A percentile compares a stretch with the other conserved stretches of the same genome.
phyloP scores from a whole-genome alignment of 352 stramenopile species.

The Bremia lactucae region DNA sequence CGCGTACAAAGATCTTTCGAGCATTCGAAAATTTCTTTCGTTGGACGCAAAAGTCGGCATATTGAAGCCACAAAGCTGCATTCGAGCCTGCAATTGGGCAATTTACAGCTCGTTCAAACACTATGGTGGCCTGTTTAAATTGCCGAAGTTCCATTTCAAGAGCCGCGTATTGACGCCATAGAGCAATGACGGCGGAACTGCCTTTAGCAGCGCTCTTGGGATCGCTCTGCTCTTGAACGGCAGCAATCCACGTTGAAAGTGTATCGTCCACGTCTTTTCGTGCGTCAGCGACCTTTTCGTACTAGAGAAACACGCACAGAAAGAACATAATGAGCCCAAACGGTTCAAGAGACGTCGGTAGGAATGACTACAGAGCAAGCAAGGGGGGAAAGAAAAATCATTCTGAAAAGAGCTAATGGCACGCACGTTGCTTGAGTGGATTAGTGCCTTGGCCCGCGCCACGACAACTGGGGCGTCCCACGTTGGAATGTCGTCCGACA shows the following conservation, averaged over 20 bases:
- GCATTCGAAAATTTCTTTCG: constrained; percentile 68
- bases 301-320: constrained; percentile 27
- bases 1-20: constrained; percentile 61
- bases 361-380: constrained; percentile 4
- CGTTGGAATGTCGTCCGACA: constrained; percentile 21
- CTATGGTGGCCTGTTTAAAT: constrained; percentile 78
- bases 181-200: constrained; percentile 26
- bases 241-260: constrained; percentile 32
- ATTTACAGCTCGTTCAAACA: constrained; percentile 50
- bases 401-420: not conserved
- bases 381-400: not conserved
- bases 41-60: constrained; percentile 63
- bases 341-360: not conserved
- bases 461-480: constrained; percentile 48
- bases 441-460: constrained; percentile 51
- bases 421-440: constrained; percentile 70
- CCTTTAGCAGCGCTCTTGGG: constrained; percentile 1
- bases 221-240: constrained; percentile 7
- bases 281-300: constrained; percentile 56
- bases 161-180: constrained; percentile 54
- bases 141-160: constrained; percentile 71
- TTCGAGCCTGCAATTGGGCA: constrained; percentile 34
- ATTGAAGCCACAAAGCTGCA: constrained; percentile 45
- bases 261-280: constrained; percentile 38
- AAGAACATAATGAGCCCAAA: not conserved